Evolutionary conservation across 1,284 basidiomycete species (phyloP).

Genomic region (Pascua sp.): DNA sequence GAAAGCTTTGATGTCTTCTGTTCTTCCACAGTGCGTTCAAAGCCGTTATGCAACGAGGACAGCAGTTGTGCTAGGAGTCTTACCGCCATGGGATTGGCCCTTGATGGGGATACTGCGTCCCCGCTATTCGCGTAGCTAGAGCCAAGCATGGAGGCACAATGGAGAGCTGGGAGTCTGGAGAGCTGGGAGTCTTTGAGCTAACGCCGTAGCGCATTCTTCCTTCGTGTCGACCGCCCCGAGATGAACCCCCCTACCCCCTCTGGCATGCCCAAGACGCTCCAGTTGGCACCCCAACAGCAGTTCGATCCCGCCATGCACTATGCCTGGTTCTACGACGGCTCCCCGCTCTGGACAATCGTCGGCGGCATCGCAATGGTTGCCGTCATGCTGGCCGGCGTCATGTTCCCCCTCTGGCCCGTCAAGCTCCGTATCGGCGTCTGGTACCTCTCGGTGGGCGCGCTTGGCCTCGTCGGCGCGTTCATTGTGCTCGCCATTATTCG

Average conservation of each 20-base stretch:
- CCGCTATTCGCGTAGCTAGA: no score
- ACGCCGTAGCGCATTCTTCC: conserved; percentile 66
- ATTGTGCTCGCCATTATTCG: conserved; percentile 88
- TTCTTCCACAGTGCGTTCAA: conserved; percentile 88
- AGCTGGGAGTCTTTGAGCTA: no score
- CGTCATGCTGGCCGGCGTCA: conserved; percentile 92
- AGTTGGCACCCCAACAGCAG: conserved; percentile 73
- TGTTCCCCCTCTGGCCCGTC: conserved; percentile 98
- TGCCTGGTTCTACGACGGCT: conserved; percentile 96
- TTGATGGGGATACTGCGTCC: no score
- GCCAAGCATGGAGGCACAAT: no score
- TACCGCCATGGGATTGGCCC: no score
- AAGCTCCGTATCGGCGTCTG: conserved; percentile 92
- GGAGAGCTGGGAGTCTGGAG: no score
- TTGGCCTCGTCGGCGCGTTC: conserved; percentile 86
- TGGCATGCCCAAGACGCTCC: conserved; percentile 72
- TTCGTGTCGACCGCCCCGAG: conserved; percentile 72
- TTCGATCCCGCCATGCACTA: conserved; percentile 75
- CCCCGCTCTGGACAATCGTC: conserved; percentile 88
- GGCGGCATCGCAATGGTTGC: conserved; percentile 88
- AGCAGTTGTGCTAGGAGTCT: no score
- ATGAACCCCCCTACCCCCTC: conserved; percentile 57
- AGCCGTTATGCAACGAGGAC: conserved; percentile 40
- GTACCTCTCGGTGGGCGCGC: conserved; percentile 85
- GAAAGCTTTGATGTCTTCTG: conserved; percentile 61